Percentiles rank a stretch among this genome's conserved stretches.
These are phyloP conservation scores for Sungouiozyma intestinalis DNA, from an alignment of 805 yeast genomes.

Conservation along the genomic window DNA sequence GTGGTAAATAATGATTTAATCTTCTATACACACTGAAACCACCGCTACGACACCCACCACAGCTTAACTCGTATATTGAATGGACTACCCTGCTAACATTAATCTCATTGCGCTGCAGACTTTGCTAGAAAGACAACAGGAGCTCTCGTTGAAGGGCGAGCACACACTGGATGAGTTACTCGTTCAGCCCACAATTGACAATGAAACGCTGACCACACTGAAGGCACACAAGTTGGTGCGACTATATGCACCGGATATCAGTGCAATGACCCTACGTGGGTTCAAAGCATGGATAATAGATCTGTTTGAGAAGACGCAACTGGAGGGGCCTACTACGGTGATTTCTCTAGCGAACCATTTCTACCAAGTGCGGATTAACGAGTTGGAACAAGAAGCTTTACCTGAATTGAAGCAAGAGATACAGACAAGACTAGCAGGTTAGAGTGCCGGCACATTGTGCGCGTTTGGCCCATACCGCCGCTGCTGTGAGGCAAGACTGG, in stretches of 20 bases:
- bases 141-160: slow-evolving; percentile 13
- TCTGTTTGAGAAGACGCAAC: slow-evolving; percentile 8
- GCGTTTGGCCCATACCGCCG: too few species aligned
- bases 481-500: not conserved
- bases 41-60: too few species aligned
- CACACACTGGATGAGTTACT: slow-evolving; percentile 11
- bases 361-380: slow-evolving; percentile 16
- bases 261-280: slow-evolving; percentile 13
- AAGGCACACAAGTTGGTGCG: slow-evolving; percentile 16
- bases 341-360: slow-evolving; percentile 22
- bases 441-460: not conserved
- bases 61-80: too few species aligned
- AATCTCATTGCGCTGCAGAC: slow-evolving; percentile 21
- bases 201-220: slow-evolving; percentile 12
- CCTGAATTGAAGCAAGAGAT: slow-evolving; percentile 16
- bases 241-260: slow-evolving; percentile 18
- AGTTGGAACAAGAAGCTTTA: slow-evolving; percentile 13
- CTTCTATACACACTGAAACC: too few species aligned
- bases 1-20: too few species aligned
- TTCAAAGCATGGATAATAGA: slow-evolving; percentile 15
- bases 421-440: not conserved
- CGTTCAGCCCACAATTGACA: slow-evolving; percentile 21
- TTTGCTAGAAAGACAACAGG: slow-evolving; percentile 21
- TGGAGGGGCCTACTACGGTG: slow-evolving; percentile 11
- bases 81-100: slow-evolving; percentile 16